Percentiles rank a stretch among this genome's conserved stretches.
Conservation (phyloP, 106 monocot genomes). For the Vanilla planifolia region DNA sequence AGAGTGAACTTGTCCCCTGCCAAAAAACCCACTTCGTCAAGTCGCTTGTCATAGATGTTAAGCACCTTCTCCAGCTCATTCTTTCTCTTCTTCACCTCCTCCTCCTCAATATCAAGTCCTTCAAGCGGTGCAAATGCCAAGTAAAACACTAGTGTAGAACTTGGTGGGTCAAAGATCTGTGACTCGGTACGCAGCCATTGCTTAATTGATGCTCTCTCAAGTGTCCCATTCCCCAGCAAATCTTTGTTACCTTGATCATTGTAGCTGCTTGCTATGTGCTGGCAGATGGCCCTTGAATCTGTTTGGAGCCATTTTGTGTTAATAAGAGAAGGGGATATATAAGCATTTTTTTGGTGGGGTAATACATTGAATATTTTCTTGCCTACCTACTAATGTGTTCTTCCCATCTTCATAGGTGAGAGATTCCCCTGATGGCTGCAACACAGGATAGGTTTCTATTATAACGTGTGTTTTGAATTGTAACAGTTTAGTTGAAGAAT, state of each 20-base stretch:
- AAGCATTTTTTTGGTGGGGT: not conserved
- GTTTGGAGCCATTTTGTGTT: not conserved
- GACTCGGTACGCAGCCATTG: slow-evolving; percentile 37
- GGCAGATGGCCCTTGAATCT: slow-evolving; percentile 45
- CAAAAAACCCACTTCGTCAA: slow-evolving; percentile 40
- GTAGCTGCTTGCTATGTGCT: slow-evolving; percentile 32
- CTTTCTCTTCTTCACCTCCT: slow-evolving; percentile 16
- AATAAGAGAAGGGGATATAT: not conserved
- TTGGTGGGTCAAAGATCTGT: slow-evolving; percentile 45
- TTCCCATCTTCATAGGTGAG: slow-evolving; percentile 13
- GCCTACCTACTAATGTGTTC: slow-evolving; percentile 14
- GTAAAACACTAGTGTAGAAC: slow-evolving; percentile 43
- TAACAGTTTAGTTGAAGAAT: not conserved
- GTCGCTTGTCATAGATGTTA: slow-evolving; percentile 46
- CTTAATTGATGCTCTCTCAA: slow-evolving; percentile 35
- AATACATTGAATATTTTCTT: not conserved
- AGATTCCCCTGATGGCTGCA: slow-evolving; percentile 17
- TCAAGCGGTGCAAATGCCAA: slow-evolving; percentile 34
- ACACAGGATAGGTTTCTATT: not conserved
- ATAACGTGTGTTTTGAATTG: not conserved
- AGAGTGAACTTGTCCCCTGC: slow-evolving; percentile 57
- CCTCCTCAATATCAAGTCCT: not conserved
- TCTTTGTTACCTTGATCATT: slow-evolving; percentile 43
- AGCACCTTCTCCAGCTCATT: slow-evolving; percentile 39
- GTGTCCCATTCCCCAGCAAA: slow-evolving; percentile 27